Evolutionary conservation across 2,329 filamentous ascomycete genomes (phyloP).

Genomic region (Dothiorella sarmentorum): DNA sequence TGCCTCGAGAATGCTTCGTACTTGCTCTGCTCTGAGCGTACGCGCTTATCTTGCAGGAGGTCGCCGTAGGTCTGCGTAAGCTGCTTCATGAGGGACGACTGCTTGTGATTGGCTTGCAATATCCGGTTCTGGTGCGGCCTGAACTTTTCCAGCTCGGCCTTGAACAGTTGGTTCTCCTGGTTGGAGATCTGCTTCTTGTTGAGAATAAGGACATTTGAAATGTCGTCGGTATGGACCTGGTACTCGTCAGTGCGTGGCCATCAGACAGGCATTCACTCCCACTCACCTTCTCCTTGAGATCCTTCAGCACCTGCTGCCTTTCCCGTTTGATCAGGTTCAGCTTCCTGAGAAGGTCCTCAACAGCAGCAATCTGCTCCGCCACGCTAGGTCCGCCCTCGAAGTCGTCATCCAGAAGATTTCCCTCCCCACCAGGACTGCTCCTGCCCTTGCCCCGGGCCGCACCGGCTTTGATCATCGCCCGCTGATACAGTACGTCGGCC

Average conservation of each 20-base stretch:
- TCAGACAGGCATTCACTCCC: background rate
- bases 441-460: conserved; percentile 55
- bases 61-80: conserved; percentile 82
- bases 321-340: conserved; percentile 90
- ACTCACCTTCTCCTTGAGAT: conserved; percentile 91
- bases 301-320: conserved; percentile 85
- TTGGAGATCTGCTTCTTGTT: conserved; percentile 97
- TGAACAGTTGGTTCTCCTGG: conserved; percentile 88
- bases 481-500: conserved; percentile 83
- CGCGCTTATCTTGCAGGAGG: conserved; percentile 88
- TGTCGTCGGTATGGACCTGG: conserved; percentile 92
- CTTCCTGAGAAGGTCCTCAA: conserved; percentile 89
- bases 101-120: conserved; percentile 91
- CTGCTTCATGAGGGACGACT: conserved; percentile 91
- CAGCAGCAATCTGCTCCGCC: conserved; percentile 79
- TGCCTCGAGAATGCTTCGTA: conserved; percentile 87
- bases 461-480: conserved; percentile 76
- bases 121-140: conserved; percentile 86
- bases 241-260: conserved; percentile 12
- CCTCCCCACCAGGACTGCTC: conserved; percentile 65
- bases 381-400: conserved; percentile 81
- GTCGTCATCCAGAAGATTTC: conserved; percentile 85
- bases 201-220: conserved; percentile 92
- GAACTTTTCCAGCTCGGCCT: conserved; percentile 97
- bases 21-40: conserved; percentile 89